A percentile compares a stretch with the other conserved stretches of the same genome.
Conservation (phyloP, 2,329 filamentous ascomycete genomes). For the Pseudogymnoascus sp. region DNA sequence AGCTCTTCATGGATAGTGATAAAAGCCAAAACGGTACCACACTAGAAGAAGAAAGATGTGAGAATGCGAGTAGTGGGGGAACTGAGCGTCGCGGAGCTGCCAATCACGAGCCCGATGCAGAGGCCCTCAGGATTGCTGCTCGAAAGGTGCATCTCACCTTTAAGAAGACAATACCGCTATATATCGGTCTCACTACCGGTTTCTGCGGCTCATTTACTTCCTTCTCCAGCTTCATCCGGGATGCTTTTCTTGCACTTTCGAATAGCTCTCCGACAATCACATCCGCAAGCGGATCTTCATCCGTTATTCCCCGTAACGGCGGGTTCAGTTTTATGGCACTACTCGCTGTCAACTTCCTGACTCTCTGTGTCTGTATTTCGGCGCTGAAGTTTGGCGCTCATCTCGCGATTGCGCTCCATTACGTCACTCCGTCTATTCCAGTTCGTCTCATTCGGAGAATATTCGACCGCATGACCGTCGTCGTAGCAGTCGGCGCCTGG, state of each 20-base stretch:
- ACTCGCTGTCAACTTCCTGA: constrained; percentile 64
- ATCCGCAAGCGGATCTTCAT: constrained; percentile 18
- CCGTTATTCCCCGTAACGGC: constrained; percentile 46
- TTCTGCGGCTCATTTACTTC: constrained; percentile 88
- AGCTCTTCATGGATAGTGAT: constrained; percentile 51
- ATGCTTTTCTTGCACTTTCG: constrained; percentile 68
- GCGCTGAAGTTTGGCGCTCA: constrained; percentile 68
- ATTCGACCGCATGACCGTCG: constrained; percentile 53
- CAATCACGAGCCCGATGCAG: constrained; percentile 11
- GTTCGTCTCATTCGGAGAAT: constrained; percentile 47
- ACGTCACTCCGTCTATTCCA: constrained; percentile 51
- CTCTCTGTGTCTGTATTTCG: constrained; percentile 59
- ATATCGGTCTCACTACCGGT: constrained; percentile 76
- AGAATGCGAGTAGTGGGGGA: constrained; percentile 16
- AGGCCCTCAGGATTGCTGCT: constrained; percentile 28
- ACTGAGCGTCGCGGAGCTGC: constrained; percentile 8
- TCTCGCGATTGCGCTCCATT: constrained; percentile 54
- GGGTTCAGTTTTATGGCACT: constrained; percentile 81
- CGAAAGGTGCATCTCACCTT: constrained; percentile 51
- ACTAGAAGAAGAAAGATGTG: constrained; percentile 28
- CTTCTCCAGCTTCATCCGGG: constrained; percentile 78
- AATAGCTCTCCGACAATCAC: constrained; percentile 53
- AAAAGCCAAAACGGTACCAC: constrained; percentile 27
- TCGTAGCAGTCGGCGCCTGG: constrained; percentile 70
- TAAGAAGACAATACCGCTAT: constrained; percentile 84